A percentile compares a stretch with the other conserved stretches of the same genome.
Evolutionary conservation across 257 asterid genomes (phyloP).

Genomic region (Eustoma russellianum): DNA sequence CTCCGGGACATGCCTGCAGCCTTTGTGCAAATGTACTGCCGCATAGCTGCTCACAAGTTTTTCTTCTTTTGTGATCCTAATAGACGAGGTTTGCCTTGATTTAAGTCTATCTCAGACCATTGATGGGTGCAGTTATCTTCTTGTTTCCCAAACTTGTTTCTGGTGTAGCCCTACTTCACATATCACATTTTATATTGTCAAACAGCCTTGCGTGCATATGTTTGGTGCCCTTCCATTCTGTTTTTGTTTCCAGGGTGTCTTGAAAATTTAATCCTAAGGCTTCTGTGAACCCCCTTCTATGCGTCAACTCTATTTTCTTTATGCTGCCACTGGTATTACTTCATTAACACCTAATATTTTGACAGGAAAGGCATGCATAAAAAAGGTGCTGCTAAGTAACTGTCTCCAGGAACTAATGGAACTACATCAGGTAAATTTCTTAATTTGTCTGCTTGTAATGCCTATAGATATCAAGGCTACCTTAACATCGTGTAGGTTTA

Average conservation of each 20-base stretch:
- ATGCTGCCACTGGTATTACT: neutral
- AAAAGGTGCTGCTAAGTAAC: slow-evolving; percentile 91
- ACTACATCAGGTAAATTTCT: slow-evolving; percentile 74
- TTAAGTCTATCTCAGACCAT: too few species aligned
- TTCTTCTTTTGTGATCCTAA: slow-evolving; percentile 97
- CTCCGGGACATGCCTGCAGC: slow-evolving; percentile 81
- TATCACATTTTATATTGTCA: neutral
- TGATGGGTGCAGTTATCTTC: neutral
- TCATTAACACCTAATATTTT: slow-evolving; percentile 7
- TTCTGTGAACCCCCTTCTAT: neutral
- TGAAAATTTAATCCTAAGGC: neutral
- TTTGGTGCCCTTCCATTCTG: neutral
- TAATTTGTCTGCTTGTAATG: too few species aligned
- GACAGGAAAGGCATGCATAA: slow-evolving; percentile 97
- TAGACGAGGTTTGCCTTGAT: slow-evolving; percentile 58
- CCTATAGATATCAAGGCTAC: neutral
- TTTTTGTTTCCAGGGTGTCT: neutral
- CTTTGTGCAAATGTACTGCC: slow-evolving; percentile 90
- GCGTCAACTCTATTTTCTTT: too few species aligned
- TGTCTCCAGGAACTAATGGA: slow-evolving; percentile 99
- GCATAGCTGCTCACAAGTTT: slow-evolving; percentile 95
- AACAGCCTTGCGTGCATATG: neutral
- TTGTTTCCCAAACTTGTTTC: neutral
- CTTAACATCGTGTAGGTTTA: neutral
- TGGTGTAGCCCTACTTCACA: neutral